A percentile compares a stretch with the other conserved stretches of the same genome.
phyloP scores from a whole-genome alignment of 805 yeast species.

The Starmerella bombicola region DNA sequence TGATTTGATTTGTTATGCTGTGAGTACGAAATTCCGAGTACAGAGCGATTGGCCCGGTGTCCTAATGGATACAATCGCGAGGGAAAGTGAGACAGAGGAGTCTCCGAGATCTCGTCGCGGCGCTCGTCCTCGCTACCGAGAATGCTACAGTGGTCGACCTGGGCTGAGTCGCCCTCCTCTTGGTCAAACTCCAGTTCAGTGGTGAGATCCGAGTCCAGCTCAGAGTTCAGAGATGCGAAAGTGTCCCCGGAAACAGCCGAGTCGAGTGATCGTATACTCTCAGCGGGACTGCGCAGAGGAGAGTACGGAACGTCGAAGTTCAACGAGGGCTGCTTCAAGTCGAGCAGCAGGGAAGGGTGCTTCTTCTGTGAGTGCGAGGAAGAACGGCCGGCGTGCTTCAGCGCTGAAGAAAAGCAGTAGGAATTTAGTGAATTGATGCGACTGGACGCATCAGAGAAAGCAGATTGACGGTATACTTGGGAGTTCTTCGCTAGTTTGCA shows the following conservation, averaged over 20 bases:
- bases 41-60: constrained; percentile 8
- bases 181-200: constrained; percentile 10
- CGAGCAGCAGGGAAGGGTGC: background rate
- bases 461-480: background rate
- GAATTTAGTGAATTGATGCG: background rate
- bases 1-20: background rate
- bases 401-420: background rate
- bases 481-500: constrained; percentile 2
- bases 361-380: background rate
- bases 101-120: background rate
- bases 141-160: background rate
- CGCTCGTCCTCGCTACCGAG: background rate
- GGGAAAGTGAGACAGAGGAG: background rate
- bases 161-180: background rate
- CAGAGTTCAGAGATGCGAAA: constrained; percentile 4
- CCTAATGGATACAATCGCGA: background rate
- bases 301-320: background rate
- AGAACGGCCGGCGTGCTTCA: background rate
- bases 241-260: background rate
- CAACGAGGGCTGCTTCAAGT: background rate
- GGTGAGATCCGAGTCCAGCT: constrained; percentile 12
- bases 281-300: constrained; percentile 7
- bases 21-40: constrained; percentile 2
- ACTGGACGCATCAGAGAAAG: background rate
- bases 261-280: constrained; percentile 1